phyloP scores from a whole-genome alignment of 2,329 filamentous ascomycete genomes.

The Pseudogymnoascus pannorum region DNA sequence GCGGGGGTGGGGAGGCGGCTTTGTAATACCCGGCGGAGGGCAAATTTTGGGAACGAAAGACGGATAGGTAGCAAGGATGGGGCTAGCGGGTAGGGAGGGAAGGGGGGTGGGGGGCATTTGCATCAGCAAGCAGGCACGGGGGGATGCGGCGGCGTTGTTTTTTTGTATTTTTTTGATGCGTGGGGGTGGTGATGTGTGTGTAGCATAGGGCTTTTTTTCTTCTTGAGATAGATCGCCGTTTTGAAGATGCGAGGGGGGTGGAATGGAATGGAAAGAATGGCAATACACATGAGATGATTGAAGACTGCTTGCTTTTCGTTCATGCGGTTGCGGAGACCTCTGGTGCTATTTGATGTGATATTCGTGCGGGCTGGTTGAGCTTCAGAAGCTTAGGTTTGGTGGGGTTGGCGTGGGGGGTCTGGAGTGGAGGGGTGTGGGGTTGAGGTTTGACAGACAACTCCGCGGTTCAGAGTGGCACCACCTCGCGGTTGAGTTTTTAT shows the following conservation, averaged over 20 bases:
- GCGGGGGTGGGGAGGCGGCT: neutral
- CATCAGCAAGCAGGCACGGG: constrained; percentile 2
- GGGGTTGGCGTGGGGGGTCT: neutral
- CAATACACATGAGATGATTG: neutral
- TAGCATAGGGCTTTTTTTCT: neutral
- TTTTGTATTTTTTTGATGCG: constrained; percentile 2
- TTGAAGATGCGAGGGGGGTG: constrained; percentile 3
- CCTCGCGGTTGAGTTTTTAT: neutral
- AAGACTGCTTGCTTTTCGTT: neutral
- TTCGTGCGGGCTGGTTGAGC: neutral
- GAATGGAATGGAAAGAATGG: neutral
- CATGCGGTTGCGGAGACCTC: neutral
- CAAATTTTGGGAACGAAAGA: neutral
- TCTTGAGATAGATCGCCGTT: constrained; percentile 6
- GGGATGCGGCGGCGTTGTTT: neutral
- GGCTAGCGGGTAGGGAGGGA: neutral
- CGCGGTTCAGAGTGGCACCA: neutral
- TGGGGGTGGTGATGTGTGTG: neutral
- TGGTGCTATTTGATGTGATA: neutral
- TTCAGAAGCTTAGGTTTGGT: neutral
- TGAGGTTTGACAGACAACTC: neutral
- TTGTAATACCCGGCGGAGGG: neutral
- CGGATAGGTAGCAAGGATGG: neutral
- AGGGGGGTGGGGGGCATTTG: neutral
- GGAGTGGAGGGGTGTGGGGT: neutral